phyloP scores from a whole-genome alignment of 129 eudicot genomes.

The Flaveria trinervia region DNA sequence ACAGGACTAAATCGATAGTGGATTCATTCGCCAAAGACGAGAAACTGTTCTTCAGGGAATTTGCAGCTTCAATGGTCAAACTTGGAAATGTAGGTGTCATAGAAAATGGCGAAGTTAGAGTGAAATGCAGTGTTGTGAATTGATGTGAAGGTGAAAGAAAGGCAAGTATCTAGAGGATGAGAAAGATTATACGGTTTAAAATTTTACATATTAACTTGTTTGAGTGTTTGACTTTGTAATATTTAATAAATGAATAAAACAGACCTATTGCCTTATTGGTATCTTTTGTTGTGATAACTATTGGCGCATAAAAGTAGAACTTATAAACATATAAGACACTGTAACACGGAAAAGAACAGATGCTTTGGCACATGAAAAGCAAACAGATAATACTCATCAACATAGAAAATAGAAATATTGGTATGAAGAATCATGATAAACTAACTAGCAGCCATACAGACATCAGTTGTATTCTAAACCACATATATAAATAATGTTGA shows the following conservation, averaged over 20 bases:
- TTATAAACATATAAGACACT: not conserved
- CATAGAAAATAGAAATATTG: not conserved
- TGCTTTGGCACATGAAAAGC: not conserved
- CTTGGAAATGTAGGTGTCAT: conserved; percentile 68
- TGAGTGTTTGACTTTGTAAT: not conserved
- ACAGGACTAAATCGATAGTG: conserved; percentile 61
- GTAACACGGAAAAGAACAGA: not conserved
- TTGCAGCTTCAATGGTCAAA: conserved; percentile 76
- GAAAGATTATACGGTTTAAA: not conserved
- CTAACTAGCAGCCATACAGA: conserved; percentile 4
- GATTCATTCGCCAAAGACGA: conserved; percentile 65
- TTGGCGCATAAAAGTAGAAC: not conserved
- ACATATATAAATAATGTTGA: conserved; percentile 5
- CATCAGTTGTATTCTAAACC: conserved; percentile 15
- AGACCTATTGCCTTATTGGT: not conserved
- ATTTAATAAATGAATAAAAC: conserved; percentile 15
- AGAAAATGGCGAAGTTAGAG: conserved; percentile 62
- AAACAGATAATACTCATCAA: not conserved
- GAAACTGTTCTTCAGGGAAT: conserved; percentile 60
- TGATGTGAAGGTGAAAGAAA: conserved; percentile 20
- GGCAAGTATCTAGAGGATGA: not conserved
- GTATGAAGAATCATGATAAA: conserved; percentile 9
- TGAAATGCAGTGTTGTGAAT: conserved; percentile 55
- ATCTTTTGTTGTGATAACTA: not conserved
- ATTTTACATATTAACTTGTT: conserved; percentile 10